Evolutionary conservation across 2,329 filamentous ascomycete genomes (phyloP), one percentile per base, ranked within the genome.

Genomic region (Cytospora chrysosperma): DNA sequence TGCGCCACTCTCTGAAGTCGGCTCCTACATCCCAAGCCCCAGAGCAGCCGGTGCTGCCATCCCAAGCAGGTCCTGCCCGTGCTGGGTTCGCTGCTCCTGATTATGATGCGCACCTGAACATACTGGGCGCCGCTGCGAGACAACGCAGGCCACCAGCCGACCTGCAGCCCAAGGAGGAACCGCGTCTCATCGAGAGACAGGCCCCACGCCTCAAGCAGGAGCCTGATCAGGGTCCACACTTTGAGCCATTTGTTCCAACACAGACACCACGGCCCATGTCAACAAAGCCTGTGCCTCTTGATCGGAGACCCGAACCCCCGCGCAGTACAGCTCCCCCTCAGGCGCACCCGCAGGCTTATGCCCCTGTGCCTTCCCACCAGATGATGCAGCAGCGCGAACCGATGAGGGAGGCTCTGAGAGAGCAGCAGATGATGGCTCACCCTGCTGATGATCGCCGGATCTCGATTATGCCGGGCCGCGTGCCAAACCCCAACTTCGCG

Each of bases 201-300:
- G 71, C 70, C 12, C 65, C 75, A 58, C 75, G 75, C 30, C 75
- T 84, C 55, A 84, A 85, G 71, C 81, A 83, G 67, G 83, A 85
- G 67, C 77, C 78, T 3, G 82, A 84, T 54, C 68, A 77, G 52
- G 70, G 71, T n/a, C 76, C 76, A 62, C 80, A 77, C 43, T 81
- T 79, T 64, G 82, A 85, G 47, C 73, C 75, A 0, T 83, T 78
- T 61, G 72, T 74, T 21, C 74, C 78, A 59, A 76, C 75, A 21
- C 76, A 75, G 49, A 73, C 76, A 55, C 71, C 74, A 49, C 78
- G 79, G 21, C 63, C 65, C 17, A 63, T 64, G 52, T 64, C 65
- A 21, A 61, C 58, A 37, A 82, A 84, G 60, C 76, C 75, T 17
- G 67, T 77, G 26, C 71, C 79, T 2, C 64, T 79, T 30, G 73